These are phyloP conservation scores for Ambispora gerdemannii DNA, from an alignment of 192 early-diverging fungal genomes.

Conservation along the genomic window DNA sequence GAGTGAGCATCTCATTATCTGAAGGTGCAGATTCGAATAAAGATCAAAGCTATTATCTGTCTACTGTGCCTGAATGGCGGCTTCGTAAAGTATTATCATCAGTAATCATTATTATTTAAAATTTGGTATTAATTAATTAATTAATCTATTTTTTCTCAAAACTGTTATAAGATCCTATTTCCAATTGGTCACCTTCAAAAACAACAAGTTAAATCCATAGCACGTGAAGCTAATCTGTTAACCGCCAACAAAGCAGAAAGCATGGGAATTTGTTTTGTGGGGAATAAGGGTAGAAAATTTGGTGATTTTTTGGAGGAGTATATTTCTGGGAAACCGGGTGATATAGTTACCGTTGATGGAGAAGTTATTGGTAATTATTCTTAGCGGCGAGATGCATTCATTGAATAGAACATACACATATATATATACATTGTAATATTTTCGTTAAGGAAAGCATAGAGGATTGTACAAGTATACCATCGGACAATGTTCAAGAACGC, in stretches of 20 bases:
- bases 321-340: conserved; percentile 28
- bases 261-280: conserved; percentile 97
- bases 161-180: conserved; percentile 69
- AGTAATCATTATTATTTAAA: background rate
- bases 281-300: conserved; percentile 67
- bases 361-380: conserved; percentile 32
- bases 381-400: conserved; percentile 39
- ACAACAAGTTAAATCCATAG: conserved; percentile 68
- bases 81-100: conserved; percentile 36
- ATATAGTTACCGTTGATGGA: conserved; percentile 30
- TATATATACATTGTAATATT: conserved; percentile 17
- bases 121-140: background rate
- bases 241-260: conserved; percentile 75
- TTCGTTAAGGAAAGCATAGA: conserved; percentile 50
- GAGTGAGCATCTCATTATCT: background rate
- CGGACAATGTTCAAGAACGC: conserved; percentile 72
- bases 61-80: conserved; percentile 51
- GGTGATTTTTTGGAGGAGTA: conserved; percentile 67
- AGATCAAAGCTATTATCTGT: conserved; percentile 94
- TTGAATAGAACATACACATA: conserved; percentile 37
- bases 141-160: background rate
- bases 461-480: conserved; percentile 76
- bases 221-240: conserved; percentile 49
- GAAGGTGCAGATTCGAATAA: conserved; percentile 61
- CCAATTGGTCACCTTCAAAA: conserved; percentile 79